Conservation (phyloP, 768 basidiomycete species). For the Heimioporus sp. region DNA sequence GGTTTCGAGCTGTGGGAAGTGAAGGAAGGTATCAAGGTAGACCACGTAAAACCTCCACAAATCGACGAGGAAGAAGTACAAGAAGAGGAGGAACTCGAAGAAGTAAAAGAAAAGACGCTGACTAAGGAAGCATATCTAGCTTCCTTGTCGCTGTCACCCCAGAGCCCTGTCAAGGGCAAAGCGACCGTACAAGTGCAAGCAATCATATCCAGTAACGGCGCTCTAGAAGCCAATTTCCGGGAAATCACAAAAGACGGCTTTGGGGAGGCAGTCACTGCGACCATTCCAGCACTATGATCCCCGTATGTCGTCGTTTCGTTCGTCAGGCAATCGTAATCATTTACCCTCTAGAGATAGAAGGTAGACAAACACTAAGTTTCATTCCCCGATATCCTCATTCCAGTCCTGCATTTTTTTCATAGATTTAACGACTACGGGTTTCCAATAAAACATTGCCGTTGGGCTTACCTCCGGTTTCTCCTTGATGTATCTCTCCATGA, state of each 20-base stretch:
- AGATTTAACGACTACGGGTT: slow-evolving; percentile 8
- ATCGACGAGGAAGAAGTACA: slow-evolving; percentile 44
- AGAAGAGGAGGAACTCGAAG: slow-evolving; percentile 58
- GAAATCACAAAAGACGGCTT: slow-evolving; percentile 35
- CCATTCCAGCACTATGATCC: slow-evolving; percentile 22
- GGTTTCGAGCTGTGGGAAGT: slow-evolving; percentile 80
- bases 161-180: slow-evolving; percentile 43
- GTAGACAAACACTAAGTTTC: slow-evolving; percentile 8
- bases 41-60: slow-evolving; percentile 51
- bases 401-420: slow-evolving; percentile 40
- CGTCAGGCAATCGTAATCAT: neutral
- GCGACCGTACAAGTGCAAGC: slow-evolving; percentile 51
- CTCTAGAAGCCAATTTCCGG: slow-evolving; percentile 36
- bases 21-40: slow-evolving; percentile 61
- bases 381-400: slow-evolving; percentile 62
- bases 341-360: neutral
- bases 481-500: slow-evolving; percentile 57
- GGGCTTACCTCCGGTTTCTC: slow-evolving; percentile 50
- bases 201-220: slow-evolving; percentile 33
- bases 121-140: slow-evolving; percentile 52
- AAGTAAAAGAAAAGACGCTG: slow-evolving; percentile 61
- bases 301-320: neutral
- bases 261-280: slow-evolving; percentile 33
- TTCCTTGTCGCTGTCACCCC: slow-evolving; percentile 32
- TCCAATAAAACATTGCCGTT: slow-evolving; percentile 4